phyloP scores from a whole-genome alignment of 345 rosid species.

The Populus simonii region DNA sequence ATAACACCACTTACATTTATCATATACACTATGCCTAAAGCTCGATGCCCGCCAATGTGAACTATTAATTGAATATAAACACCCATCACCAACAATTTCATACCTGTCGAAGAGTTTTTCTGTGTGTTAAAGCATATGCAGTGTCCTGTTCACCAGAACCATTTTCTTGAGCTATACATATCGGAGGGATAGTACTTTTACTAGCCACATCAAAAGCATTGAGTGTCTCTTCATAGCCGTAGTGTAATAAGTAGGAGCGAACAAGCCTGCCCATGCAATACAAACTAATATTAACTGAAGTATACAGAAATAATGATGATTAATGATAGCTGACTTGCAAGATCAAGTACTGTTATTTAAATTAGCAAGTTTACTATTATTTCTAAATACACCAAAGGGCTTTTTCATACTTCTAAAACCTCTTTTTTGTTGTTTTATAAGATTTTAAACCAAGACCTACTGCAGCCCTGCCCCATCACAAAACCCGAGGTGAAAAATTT shows the following conservation, averaged over 20 bases:
- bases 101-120: constrained; percentile 83
- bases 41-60: background rate
- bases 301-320: background rate
- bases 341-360: background rate
- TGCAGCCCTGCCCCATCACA: background rate
- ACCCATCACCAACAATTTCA: constrained; percentile 9
- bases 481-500: background rate
- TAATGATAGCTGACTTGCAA: background rate
- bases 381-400: background rate
- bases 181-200: constrained; percentile 68
- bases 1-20: background rate
- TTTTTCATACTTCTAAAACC: background rate
- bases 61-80: background rate
- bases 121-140: constrained; percentile 65
- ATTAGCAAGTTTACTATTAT: background rate
- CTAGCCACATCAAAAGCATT: constrained; percentile 77
- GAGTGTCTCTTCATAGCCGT: constrained; percentile 93
- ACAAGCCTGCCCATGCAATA: constrained; percentile 61
- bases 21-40: background rate
- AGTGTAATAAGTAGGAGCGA: constrained; percentile 82
- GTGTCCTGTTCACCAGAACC: constrained; percentile 59
- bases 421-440: background rate
- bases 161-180: constrained; percentile 55
- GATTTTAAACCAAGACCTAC: background rate
- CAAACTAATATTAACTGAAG: background rate